Conservation (phyloP, 345 rosid species). For the Pistacia atlantica region DNA sequence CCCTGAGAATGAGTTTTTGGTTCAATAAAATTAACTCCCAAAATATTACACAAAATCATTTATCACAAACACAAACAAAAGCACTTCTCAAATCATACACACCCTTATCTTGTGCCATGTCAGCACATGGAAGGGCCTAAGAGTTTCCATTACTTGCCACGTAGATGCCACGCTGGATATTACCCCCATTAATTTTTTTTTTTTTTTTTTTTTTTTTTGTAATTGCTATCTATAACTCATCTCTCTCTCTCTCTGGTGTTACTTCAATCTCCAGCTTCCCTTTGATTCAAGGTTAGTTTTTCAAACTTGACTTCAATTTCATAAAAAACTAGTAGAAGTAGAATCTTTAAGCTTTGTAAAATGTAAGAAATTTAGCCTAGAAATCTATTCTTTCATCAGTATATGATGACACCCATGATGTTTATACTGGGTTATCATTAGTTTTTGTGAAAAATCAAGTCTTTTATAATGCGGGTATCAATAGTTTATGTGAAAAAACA, state of each 20-base stretch:
- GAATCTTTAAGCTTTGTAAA: neutral
- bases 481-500: neutral
- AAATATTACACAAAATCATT: too few species aligned
- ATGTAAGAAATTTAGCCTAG: neutral
- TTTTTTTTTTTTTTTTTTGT: too few species aligned
- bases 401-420: neutral
- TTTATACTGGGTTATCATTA: constrained; percentile 2
- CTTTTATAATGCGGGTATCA: neutral
- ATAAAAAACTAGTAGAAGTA: neutral
- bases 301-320: neutral
- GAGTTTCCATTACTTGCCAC: neutral
- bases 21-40: too few species aligned
- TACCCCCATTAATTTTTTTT: neutral
- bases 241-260: neutral
- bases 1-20: too few species aligned
- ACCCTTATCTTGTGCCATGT: neutral
- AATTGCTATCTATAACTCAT: neutral
- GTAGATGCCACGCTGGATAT: neutral
- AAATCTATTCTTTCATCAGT: neutral
- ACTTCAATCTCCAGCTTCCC: neutral
- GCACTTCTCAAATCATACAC: neutral
- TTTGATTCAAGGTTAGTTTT: neutral
- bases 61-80: too few species aligned
- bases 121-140: neutral
- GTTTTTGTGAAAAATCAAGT: neutral